phyloP scores from a whole-genome alignment of 768 basidiomycete species.

The Tylopilus sp. region DNA sequence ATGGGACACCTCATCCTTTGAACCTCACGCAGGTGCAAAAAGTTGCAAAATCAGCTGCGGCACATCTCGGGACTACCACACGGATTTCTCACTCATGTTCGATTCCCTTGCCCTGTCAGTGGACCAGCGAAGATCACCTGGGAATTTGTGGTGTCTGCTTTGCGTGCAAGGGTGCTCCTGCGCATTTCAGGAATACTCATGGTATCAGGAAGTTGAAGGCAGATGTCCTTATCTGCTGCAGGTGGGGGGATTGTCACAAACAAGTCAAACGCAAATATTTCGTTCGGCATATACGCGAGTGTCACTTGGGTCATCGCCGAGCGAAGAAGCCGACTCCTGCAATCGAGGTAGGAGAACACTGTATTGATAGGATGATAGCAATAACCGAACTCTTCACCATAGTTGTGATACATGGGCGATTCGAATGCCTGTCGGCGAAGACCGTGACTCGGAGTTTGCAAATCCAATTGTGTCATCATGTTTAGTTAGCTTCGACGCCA shows the following conservation, averaged over 20 bases:
- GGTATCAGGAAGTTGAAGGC: background rate
- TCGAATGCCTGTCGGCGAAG: no score
- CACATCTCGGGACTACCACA: background rate
- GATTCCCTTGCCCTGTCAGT: background rate
- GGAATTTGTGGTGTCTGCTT: background rate
- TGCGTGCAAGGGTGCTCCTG: background rate
- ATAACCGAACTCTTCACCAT: no score
- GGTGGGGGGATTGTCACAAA: background rate
- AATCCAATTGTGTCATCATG: no score
- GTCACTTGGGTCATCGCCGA: background rate
- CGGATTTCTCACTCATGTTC: background rate
- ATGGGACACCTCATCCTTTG: no score
- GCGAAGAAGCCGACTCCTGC: no score
- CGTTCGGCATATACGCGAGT: constrained; percentile 3
- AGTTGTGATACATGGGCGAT: no score
- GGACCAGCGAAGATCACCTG: background rate
- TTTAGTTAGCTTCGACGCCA: no score
- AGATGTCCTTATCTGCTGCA: background rate
- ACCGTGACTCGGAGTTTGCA: no score
- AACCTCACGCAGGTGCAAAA: no score
- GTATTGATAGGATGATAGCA: no score
- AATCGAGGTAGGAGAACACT: no score
- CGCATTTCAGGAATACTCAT: background rate
- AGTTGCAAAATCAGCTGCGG: background rate
- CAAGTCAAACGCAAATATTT: background rate